Evolutionary conservation across 2,329 filamentous ascomycete species (phyloP).

Genomic region (Endothia cerciana): DNA sequence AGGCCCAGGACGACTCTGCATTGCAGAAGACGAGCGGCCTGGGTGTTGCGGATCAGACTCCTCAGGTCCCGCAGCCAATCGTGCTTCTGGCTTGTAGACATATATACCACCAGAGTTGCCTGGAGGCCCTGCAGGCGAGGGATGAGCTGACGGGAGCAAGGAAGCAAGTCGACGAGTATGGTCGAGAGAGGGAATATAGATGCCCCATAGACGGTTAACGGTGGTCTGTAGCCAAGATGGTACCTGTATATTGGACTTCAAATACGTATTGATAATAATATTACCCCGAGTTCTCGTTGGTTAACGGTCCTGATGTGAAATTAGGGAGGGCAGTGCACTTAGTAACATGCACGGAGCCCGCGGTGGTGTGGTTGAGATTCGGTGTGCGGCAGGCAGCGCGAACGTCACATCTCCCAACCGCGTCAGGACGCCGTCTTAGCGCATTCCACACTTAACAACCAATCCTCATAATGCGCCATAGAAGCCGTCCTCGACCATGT

Average conservation of each 20-base stretch:
- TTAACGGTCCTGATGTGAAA: neutral
- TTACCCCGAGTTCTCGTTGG: too few species aligned
- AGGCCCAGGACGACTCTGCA: slow-evolving; percentile 3
- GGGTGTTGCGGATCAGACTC: slow-evolving; percentile 42
- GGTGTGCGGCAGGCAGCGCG: slow-evolving; percentile 5
- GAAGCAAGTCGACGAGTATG: slow-evolving; percentile 48
- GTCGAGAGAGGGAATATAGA: slow-evolving; percentile 53
- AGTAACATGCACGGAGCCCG: neutral
- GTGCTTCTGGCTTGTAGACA: slow-evolving; percentile 73
- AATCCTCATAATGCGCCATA: slow-evolving; percentile 2
- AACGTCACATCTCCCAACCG: slow-evolving; percentile 6
- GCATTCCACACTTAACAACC: neutral
- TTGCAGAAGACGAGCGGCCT: slow-evolving; percentile 45
- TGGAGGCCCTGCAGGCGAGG: slow-evolving; percentile 66
- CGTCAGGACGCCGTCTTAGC: neutral
- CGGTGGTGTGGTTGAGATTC: neutral
- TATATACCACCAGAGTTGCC: slow-evolving; percentile 70
- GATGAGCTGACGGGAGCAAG: slow-evolving; percentile 44
- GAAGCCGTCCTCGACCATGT: slow-evolving; percentile 31
- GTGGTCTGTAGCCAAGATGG: neutral
- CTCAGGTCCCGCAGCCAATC: slow-evolving; percentile 64
- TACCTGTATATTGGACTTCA: neutral
- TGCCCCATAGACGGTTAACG: slow-evolving; percentile 60
- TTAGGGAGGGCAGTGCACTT: neutral
- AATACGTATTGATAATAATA: neutral